Evolutionary conservation across 2,329 filamentous ascomycete species (phyloP), one percentile per base, ranked within the genome.

Genomic region (Pseudogymnoascus sp.): DNA sequence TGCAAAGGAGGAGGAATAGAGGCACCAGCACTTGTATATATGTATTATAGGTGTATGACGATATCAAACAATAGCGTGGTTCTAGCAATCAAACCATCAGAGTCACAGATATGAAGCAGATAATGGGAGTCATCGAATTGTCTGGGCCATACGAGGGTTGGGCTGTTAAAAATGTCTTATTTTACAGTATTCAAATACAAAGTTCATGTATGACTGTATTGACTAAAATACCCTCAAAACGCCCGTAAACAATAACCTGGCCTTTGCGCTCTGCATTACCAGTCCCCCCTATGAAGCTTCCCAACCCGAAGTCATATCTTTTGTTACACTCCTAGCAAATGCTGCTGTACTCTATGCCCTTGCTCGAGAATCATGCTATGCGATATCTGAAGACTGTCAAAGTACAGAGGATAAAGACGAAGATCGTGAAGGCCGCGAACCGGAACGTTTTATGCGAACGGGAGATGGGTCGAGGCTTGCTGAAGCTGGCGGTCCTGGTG

Each of bases 261-360:
- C 61, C 49, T 65, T 65, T 62, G 67, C 68, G 68, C 68, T 64
- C 68, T 69, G 68, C 68, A 67, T 69, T 66, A 65, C 68, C 67
- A 66, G 67, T 56, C 12, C 28, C 34, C 59, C 59, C 6, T 60
- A 40, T 60, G 59, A 25, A 16, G 23, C 37, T 31, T 42, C 6
- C 18, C 23, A 60, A 60, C 18, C 34, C 59, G 8, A 60, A 60
- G 18, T 18, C 28, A 60, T 60, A 40, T 42, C 9, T 60, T 38
- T 60, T 38, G 12, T 40, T 56, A 56, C 49, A 56, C 49, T 56
- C 49, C 28, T 14, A 18, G 37, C 59, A 60, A 60, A 60, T 60
- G 59, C 34, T 40, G 59, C 59, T 42, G 2, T 56, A 34, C 18
- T 34, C 28, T 56, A 34, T 56, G 49, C 49, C 28, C n/a, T 21